phyloP scores from a whole-genome alignment of 1,284 basidiomycete species.

The Coniferiporia sulphurascens region DNA sequence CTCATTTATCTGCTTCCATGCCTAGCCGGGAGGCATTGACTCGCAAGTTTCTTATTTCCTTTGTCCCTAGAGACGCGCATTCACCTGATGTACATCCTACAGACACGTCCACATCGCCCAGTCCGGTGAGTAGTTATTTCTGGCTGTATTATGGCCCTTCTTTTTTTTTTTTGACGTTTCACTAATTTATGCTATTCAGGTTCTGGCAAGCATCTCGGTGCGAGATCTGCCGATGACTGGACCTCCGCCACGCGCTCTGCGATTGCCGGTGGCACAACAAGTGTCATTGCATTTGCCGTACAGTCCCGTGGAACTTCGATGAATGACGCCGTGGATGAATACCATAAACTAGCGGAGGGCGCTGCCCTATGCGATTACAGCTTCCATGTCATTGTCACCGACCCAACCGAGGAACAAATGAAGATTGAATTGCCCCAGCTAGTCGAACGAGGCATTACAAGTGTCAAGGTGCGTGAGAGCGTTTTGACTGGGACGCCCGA shows the following conservation, averaged over 20 bases:
- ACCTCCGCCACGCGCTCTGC: constrained; percentile 23
- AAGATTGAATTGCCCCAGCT: constrained; percentile 23
- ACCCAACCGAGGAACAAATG: constrained; percentile 23
- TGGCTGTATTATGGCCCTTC: neutral
- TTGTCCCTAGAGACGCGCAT: neutral
- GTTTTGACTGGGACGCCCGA: neutral
- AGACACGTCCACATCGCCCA: constrained; percentile 4
- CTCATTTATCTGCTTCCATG: neutral
- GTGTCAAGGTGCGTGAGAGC: constrained; percentile 20
- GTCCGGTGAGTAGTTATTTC: constrained; percentile 14
- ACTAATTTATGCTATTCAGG: constrained; percentile 1
- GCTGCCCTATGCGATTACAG: constrained; percentile 23
- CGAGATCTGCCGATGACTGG: constrained; percentile 18
- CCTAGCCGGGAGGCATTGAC: constrained; percentile 22
- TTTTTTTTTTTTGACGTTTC: constrained; percentile 1
- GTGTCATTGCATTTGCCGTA: constrained; percentile 23
- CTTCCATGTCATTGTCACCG: constrained; percentile 24
- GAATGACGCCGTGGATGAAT: constrained; percentile 21
- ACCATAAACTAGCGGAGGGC: constrained; percentile 21
- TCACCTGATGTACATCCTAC: neutral
- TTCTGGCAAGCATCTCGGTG: constrained; percentile 14
- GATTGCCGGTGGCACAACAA: constrained; percentile 23
- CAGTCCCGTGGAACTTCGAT: constrained; percentile 20
- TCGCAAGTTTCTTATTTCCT: constrained; percentile 17
- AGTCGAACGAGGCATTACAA: constrained; percentile 24